phyloP scores from a whole-genome alignment of 345 rosid genomes.

The Iberis pinnata region DNA sequence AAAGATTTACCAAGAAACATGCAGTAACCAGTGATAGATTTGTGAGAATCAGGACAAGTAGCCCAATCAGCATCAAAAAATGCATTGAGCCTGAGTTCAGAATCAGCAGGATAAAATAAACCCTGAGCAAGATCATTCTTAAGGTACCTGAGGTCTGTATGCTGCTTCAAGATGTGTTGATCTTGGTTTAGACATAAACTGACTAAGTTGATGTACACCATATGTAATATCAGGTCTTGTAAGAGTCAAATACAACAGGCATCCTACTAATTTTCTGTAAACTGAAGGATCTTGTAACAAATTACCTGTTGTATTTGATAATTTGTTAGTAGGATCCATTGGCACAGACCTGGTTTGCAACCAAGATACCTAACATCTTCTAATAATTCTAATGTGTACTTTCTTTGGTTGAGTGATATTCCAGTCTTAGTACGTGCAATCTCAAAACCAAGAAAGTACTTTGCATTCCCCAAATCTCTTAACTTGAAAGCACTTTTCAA shows the following conservation, averaged over 20 bases:
- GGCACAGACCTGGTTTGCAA: too few species aligned
- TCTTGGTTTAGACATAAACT: neutral
- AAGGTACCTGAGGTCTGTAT: neutral
- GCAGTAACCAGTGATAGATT: neutral
- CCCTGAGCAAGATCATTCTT: neutral
- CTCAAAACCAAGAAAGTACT: too few species aligned
- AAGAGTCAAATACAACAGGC: neutral
- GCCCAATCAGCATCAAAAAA: neutral
- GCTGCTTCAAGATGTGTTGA: neutral
- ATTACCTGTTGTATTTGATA: neutral
- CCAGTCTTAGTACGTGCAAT: too few species aligned
- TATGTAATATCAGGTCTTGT: neutral
- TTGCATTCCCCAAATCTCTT: too few species aligned
- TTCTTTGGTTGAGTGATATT: too few species aligned
- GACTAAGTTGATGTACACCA: neutral
- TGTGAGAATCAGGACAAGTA: neutral
- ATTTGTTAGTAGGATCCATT: neutral
- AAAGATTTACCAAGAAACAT: neutral
- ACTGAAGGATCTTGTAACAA: neutral
- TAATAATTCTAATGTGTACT: too few species aligned
- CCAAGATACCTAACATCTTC: too few species aligned
- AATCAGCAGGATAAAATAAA: neutral
- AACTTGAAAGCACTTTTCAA: too few species aligned
- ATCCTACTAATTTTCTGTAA: neutral
- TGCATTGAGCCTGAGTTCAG: neutral